Evolutionary conservation across 441 rosid genomes (phyloP), one percentile per base, ranked within the genome.

Genomic region (Populus trichocarpa): DNA sequence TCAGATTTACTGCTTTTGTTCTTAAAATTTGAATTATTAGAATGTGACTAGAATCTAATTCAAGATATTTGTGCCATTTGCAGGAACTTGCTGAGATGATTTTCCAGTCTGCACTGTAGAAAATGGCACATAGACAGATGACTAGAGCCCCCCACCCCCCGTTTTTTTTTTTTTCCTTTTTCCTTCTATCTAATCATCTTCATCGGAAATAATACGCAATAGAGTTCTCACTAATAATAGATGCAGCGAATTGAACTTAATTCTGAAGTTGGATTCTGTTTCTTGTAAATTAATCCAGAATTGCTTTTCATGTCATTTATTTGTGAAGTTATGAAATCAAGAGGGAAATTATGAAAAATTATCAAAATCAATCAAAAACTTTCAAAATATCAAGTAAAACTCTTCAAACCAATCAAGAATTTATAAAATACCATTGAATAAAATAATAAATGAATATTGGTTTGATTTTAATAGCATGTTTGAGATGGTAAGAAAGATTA

Each of bases 81-180:
- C 87, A 95, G 97, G 99, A 95, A 79, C 93, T 95, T 12, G 96
- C 97, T 13, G 97, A 95, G 90, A 92, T 95, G 98, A 84, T 95
- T 61, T 92, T 95, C 84, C 95, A 91, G 64, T 89, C 97, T 76
- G 91, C 92, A 32, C 42, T 93, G 26, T 95, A 90, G 84, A 71
- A 63, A 22, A 2, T 28, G 35, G 50, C 38, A 71, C 16, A n/a
- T 33, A 28, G n/a, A 36, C 16, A 59, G 71, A 35, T 22, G 30
- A 13, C 33, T 11, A 28, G 32, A 6, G 8, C 26, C 18, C 7
- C 59, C 20, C 13, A 1, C 1, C 4, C 26, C 22, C 2, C 23
- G 18, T 5, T 20, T 12, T 18, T 6, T 61, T 16, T 5, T 2
- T 38, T 40, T 40, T 11, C 20, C 7, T 1, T 53, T 53, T 53